These are phyloP conservation scores for Thermothelomyces thermophilus DNA, from an alignment of 2,329 filamentous ascomycete genomes.

Conservation along the genomic window DNA sequence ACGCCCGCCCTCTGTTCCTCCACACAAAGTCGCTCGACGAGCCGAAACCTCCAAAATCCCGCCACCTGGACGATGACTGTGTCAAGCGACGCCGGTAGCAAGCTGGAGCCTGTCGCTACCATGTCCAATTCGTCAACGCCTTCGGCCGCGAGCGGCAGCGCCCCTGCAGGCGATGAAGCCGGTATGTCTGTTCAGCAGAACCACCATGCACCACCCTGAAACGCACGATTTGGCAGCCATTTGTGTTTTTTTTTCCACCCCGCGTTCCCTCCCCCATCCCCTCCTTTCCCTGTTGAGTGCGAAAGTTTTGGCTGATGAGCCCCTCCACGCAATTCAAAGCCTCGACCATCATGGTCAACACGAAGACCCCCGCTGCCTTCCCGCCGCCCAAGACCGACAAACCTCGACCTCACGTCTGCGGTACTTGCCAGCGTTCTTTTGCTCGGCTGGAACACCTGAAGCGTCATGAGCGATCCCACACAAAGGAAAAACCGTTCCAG, in stretches of 20 bases:
- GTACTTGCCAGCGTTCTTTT: conserved; percentile 85
- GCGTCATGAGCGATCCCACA: conserved; percentile 94
- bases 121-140: conserved; percentile 27
- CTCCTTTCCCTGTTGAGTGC: not conserved
- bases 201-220: not conserved
- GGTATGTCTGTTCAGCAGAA: conserved; percentile 22
- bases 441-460: conserved; percentile 94
- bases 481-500: conserved; percentile 98
- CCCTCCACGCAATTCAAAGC: conserved; percentile 23
- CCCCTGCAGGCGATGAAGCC: conserved; percentile 26
- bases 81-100: conserved; percentile 21
- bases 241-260: not conserved
- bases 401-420: conserved; percentile 88
- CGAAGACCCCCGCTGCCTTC: conserved; percentile 41
- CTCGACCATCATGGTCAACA: conserved; percentile 48
- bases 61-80: conserved; percentile 23
- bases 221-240: not conserved
- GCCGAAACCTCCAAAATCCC: conserved; percentile 1
- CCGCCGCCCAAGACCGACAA: conserved; percentile 95
- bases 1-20: conserved; percentile 1
- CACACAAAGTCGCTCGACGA: conserved; percentile 8
- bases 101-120: conserved; percentile 22
- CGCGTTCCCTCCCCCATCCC: not conserved
- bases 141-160: conserved; percentile 19
- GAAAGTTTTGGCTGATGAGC: conserved; percentile 3